phyloP scores from a whole-genome alignment of 306 rosid genomes.

The Citrullus amarus region DNA sequence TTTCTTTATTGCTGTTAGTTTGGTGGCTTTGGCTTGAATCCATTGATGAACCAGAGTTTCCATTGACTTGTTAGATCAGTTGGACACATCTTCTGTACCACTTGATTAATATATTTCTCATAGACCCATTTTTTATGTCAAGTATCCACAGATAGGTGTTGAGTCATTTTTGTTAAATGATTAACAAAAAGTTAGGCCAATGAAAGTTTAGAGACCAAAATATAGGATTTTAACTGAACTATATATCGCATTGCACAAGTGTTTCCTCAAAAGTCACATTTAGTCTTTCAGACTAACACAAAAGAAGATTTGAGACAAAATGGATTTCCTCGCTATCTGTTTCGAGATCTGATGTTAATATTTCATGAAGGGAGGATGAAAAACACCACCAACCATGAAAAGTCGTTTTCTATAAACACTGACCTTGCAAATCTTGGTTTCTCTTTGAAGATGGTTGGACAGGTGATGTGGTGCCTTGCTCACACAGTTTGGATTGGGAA shows the following conservation, averaged over 20 bases:
- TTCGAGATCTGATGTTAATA: background rate
- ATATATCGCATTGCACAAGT: background rate
- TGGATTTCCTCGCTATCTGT: background rate
- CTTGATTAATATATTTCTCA: background rate
- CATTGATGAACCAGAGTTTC: background rate
- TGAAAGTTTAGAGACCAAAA: background rate
- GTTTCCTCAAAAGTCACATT: background rate
- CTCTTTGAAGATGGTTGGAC: slow-evolving; percentile 65
- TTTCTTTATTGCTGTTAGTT: background rate
- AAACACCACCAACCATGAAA: background rate
- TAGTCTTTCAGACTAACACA: background rate
- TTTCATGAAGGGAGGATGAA: background rate
- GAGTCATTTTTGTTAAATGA: background rate
- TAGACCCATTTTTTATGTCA: background rate
- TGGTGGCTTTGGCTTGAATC: background rate
- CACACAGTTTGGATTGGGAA: slow-evolving; percentile 92
- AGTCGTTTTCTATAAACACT: background rate
- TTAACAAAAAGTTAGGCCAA: background rate
- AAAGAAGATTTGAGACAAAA: background rate
- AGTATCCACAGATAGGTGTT: background rate
- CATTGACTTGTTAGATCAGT: background rate
- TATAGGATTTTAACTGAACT: background rate
- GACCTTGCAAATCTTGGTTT: slow-evolving; percentile 14
- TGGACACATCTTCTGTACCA: background rate
- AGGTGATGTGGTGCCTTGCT: slow-evolving; percentile 91